Percentiles rank a stretch among this genome's conserved stretches.
These are phyloP conservation scores for Heracleum sosnowskyi DNA, from an alignment of 129 eudicot genomes.

Conservation along the genomic window DNA sequence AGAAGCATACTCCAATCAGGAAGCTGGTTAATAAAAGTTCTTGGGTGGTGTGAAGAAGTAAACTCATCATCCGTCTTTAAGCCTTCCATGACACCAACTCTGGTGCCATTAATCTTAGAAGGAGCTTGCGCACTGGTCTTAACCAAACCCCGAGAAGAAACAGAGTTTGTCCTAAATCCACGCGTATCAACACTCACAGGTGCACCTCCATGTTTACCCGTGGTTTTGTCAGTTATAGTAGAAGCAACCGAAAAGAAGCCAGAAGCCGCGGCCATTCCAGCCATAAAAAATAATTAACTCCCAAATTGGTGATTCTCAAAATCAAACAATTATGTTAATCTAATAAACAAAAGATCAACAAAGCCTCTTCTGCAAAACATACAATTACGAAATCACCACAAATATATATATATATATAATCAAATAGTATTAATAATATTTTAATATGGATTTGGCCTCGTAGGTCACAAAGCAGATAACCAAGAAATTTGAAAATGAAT, in stretches of 20 bases:
- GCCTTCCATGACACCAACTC: slow-evolving; percentile 66
- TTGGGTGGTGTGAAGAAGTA: slow-evolving; percentile 51
- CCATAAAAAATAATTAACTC: slow-evolving; percentile 31
- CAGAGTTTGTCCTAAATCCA: slow-evolving; percentile 46
- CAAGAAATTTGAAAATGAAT: no score
- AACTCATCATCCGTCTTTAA: slow-evolving; percentile 46
- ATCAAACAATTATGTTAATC: background rate
- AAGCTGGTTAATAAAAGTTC: slow-evolving; percentile 83
- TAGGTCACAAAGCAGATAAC: no score
- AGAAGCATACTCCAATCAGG: slow-evolving; percentile 99
- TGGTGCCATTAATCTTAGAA: slow-evolving; percentile 72
- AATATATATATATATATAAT: no score
- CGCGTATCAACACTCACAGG: slow-evolving; percentile 52
- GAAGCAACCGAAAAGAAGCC: slow-evolving; percentile 54
- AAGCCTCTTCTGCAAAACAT: slow-evolving; percentile 27
- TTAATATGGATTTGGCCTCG: no score
- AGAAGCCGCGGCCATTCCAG: slow-evolving; percentile 67
- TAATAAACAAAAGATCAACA: slow-evolving; percentile 3
- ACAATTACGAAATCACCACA: slow-evolving; percentile 2
- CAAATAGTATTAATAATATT: no score
- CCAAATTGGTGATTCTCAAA: background rate
- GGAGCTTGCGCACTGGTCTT: slow-evolving; percentile 84
- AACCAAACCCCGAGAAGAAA: slow-evolving; percentile 41
- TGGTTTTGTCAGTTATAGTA: slow-evolving; percentile 42
- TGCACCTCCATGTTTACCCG: slow-evolving; percentile 33